Conservation (phyloP, 768 basidiomycete genomes). For the Cantharellus cinnabarinus region DNA sequence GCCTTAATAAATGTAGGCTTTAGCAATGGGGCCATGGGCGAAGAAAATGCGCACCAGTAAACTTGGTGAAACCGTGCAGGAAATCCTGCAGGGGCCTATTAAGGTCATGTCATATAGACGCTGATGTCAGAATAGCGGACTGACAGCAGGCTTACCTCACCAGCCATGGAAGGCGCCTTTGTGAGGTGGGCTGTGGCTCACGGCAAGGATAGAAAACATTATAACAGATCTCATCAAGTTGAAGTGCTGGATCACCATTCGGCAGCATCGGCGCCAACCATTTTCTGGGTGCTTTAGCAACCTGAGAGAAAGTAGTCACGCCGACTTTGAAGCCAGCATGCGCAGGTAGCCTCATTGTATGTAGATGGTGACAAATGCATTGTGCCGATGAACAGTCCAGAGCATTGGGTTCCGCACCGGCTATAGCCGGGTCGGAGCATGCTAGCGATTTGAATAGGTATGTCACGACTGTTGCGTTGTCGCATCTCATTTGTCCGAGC, state of each 20-base stretch:
- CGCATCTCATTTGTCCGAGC: no score
- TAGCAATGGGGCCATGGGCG: background rate
- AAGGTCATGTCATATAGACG: background rate
- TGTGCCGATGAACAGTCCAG: background rate
- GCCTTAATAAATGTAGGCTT: background rate
- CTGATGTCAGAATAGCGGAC: background rate
- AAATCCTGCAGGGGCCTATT: conserved; percentile 20
- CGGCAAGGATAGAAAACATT: conserved; percentile 44
- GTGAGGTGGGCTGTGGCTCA: conserved; percentile 12
- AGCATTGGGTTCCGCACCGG: no score
- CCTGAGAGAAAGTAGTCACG: background rate
- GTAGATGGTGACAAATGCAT: background rate
- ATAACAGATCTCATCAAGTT: conserved; percentile 41
- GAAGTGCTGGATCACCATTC: conserved; percentile 24
- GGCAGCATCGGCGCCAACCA: background rate
- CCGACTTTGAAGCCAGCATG: background rate
- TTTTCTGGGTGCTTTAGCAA: background rate
- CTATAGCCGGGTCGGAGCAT: background rate
- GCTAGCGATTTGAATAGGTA: background rate
- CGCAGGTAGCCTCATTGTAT: background rate
- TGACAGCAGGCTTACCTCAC: conserved; percentile 24
- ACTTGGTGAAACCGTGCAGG: conserved; percentile 31
- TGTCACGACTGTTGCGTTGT: background rate
- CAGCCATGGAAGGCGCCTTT: conserved; percentile 34
- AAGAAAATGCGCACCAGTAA: conserved; percentile 21